These are phyloP conservation scores for Sapria himalayana DNA, from an alignment of 345 rosid genomes.

Conservation along the genomic window DNA sequence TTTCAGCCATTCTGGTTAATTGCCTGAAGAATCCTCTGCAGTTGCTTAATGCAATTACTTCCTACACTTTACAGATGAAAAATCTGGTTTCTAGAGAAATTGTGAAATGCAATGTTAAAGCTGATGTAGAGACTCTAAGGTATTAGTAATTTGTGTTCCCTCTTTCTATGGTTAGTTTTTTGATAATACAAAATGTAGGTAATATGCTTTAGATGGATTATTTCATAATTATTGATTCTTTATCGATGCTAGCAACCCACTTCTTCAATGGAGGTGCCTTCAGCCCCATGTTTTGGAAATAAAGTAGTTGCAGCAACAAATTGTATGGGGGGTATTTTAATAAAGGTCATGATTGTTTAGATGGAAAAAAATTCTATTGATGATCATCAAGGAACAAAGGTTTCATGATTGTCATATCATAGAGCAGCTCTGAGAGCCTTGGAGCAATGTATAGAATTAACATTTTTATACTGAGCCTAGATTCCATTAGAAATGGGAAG, in stretches of 20 bases:
- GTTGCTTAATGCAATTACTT: slow-evolving; percentile 57
- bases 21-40: slow-evolving; percentile 63
- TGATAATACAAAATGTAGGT: not conserved
- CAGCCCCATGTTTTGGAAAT: too few species aligned
- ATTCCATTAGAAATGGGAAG: too few species aligned
- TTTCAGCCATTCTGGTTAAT: slow-evolving; percentile 33
- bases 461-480: too few species aligned
- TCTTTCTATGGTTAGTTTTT: slow-evolving; percentile 5
- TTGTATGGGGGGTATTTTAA: too few species aligned
- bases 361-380: too few species aligned
- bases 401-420: too few species aligned
- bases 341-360: too few species aligned
- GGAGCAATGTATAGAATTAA: too few species aligned
- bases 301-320: too few species aligned
- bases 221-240: slow-evolving; percentile 1
- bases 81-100: slow-evolving; percentile 54
- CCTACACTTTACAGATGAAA: slow-evolving; percentile 43
- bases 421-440: too few species aligned
- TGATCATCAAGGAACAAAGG: too few species aligned
- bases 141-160: slow-evolving; percentile 8
- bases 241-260: not conserved
- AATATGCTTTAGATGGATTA: not conserved
- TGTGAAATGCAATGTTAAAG: slow-evolving; percentile 72
- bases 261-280: too few species aligned
- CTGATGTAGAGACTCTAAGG: slow-evolving; percentile 81